These are phyloP conservation scores for Xerocomus spinulosus DNA, from an alignment of 768 basidiomycete genomes.

Conservation along the genomic window DNA sequence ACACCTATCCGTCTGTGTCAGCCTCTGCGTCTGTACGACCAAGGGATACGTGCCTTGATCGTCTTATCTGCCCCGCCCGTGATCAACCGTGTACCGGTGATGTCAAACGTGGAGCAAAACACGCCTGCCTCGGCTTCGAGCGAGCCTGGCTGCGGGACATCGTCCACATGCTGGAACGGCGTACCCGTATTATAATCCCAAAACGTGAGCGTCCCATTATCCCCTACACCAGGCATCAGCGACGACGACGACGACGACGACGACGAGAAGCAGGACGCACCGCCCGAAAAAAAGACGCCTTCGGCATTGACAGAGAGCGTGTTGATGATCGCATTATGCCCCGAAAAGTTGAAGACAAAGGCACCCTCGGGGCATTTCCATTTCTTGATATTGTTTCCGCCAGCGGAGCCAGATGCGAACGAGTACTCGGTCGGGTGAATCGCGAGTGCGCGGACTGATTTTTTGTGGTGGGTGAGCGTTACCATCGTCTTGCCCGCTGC, in stretches of 20 bases:
- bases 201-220: conserved; percentile 85
- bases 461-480: conserved; percentile 99
- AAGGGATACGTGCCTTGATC: conserved; percentile 87
- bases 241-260: background rate
- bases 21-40: too few relatives aligned
- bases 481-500: conserved; percentile 97
- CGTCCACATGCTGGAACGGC: conserved; percentile 91
- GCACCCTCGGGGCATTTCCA: conserved; percentile 98
- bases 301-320: conserved; percentile 91
- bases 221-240: conserved; percentile 44
- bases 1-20: conserved; percentile 40
- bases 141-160: conserved; percentile 95
- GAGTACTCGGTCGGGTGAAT: conserved; percentile 96
- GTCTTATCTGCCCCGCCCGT: conserved; percentile 99
- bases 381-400: conserved; percentile 99
- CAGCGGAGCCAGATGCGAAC: conserved; percentile 92
- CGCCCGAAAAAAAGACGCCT: conserved; percentile 96
- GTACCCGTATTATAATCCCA: conserved; percentile 96
- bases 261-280: conserved; percentile 38
- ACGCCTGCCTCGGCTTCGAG: conserved; percentile 96
- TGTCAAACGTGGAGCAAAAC: conserved; percentile 96
- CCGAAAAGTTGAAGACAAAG: conserved; percentile 95
- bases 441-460: conserved; percentile 89
- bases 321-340: conserved; percentile 98
- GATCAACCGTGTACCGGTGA: conserved; percentile 89